Evolutionary conservation across 345 rosid genomes (phyloP).

Genomic region (Rubroshorea leprosula): DNA sequence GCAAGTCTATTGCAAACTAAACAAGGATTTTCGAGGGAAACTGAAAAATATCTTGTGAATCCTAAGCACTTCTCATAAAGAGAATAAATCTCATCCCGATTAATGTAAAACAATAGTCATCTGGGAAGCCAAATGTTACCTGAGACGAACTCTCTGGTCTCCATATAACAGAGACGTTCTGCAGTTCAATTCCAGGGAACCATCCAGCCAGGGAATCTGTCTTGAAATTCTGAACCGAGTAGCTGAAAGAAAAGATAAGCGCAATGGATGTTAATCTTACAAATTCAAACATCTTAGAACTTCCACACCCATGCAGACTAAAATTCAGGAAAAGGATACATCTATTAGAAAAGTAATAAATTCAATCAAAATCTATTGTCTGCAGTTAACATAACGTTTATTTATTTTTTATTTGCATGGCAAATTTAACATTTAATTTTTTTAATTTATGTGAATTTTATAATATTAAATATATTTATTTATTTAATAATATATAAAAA

Average conservation of each 20-base stretch:
- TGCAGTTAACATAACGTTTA: neutral
- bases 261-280: neutral
- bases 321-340: neutral
- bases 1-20: too few relatives aligned
- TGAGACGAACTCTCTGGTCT: neutral
- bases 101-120: neutral
- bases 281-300: constrained; percentile 1
- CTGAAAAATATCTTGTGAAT: too few relatives aligned
- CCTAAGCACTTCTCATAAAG: constrained; percentile 8
- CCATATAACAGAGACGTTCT: neutral
- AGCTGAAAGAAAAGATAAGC: constrained; percentile 16
- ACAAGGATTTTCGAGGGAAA: too few relatives aligned
- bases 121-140: neutral
- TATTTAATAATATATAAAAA: too few relatives aligned
- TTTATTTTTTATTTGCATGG: too few relatives aligned
- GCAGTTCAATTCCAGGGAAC: neutral
- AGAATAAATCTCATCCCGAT: neutral
- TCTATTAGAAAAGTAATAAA: neutral
- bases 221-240: constrained; percentile 10
- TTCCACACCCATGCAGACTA: neutral
- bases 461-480: too few relatives aligned
- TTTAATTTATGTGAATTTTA: too few relatives aligned
- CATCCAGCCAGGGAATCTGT: neutral
- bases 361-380: neutral
- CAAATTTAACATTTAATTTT: too few relatives aligned